Evolutionary conservation across 768 basidiomycete genomes (phyloP).

Genomic region (Cantharellus anzutake): DNA sequence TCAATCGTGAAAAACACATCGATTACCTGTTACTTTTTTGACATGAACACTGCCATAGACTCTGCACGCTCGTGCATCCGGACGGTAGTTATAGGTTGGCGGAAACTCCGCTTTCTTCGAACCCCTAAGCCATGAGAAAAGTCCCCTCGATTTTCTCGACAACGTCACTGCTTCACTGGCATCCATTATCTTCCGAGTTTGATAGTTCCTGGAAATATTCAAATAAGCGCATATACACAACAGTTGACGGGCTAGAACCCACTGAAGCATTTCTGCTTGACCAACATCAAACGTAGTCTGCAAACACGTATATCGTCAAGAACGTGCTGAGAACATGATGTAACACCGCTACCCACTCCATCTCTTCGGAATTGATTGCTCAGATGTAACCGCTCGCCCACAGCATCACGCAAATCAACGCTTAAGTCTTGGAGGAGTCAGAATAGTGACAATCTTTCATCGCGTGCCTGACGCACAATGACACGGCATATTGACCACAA

Average conservation of each 20-base stretch:
- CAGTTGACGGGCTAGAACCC: slow-evolving; percentile 5
- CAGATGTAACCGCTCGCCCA: slow-evolving; percentile 83
- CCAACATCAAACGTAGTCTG: slow-evolving; percentile 66
- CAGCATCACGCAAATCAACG: slow-evolving; percentile 77
- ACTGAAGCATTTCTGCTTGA: slow-evolving; percentile 59
- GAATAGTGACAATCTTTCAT: not conserved
- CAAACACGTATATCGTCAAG: not conserved
- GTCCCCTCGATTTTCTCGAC: slow-evolving; percentile 51
- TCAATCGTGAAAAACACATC: not conserved
- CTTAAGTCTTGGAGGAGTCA: not conserved
- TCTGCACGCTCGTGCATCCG: slow-evolving; percentile 62
- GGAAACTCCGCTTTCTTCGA: slow-evolving; percentile 29
- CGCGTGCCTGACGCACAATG: slow-evolving; percentile 38
- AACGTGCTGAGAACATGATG: not conserved
- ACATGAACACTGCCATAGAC: slow-evolving; percentile 67
- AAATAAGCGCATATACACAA: not conserved
- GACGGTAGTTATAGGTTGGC: slow-evolving; percentile 50
- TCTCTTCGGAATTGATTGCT: slow-evolving; percentile 67
- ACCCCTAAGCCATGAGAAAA: slow-evolving; percentile 36
- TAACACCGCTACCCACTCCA: slow-evolving; percentile 30
- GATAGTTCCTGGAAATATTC: slow-evolving; percentile 11
- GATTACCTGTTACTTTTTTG: slow-evolving; percentile 71
- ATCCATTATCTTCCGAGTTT: slow-evolving; percentile 11
- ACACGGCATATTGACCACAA: slow-evolving; percentile 88
- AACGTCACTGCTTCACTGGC: slow-evolving; percentile 51